Base-by-base conservation (phyloP, 1,139 yeast genomes). In the Lodderomyces oxycetoniae region DNA sequence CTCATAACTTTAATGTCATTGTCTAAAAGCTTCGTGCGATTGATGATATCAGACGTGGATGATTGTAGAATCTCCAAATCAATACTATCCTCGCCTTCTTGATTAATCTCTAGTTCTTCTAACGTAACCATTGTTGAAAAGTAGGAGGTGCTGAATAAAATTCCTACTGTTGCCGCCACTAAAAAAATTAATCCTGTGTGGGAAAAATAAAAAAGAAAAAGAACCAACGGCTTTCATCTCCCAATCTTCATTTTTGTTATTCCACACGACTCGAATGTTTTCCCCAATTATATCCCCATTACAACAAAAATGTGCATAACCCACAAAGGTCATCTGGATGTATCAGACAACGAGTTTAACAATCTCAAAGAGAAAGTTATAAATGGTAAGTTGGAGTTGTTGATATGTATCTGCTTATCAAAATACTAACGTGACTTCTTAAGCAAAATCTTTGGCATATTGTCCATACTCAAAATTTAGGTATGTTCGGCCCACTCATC, bases 1-100 rank as follows among this genome's bases (percentile, higher is more conserved):
- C 87, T 75, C 85, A 93, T 88, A 48, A 93, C 93, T 58, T 89
- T 87, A 60, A 93, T 89, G 57, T 93, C 98, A 59, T 93, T 91
- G 54, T 91, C 97, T 49, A 91, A 71, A 41, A 93, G 67, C 49
- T 85, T 83, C 30, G 95, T 79, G 50, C 98, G 78, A 55, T 87
- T 89, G 56, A 74, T 70, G 52, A 93, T 77, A 52, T 93, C 98
- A 22, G 81, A 74, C 1, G 95, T 82, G 25, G 95, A 74, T 33
- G 89, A 77, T 42, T 67, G 67, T 48, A 85, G 63, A 58, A 91
- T 83, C 48, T 91, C 98, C 44, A 77, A 79, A 56, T 88, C 96
- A 43, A 89, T 62, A 46, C 73, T 54, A 43, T 65, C 67, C 52
- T 63, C 75, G 54, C 63, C 76, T 37, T 61, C 67, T 20, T 62